Percentiles rank a stretch among this genome's conserved stretches.
Evolutionary conservation across 2,329 filamentous ascomycete species (phyloP).

Genomic region (Diplocarpon rosae): DNA sequence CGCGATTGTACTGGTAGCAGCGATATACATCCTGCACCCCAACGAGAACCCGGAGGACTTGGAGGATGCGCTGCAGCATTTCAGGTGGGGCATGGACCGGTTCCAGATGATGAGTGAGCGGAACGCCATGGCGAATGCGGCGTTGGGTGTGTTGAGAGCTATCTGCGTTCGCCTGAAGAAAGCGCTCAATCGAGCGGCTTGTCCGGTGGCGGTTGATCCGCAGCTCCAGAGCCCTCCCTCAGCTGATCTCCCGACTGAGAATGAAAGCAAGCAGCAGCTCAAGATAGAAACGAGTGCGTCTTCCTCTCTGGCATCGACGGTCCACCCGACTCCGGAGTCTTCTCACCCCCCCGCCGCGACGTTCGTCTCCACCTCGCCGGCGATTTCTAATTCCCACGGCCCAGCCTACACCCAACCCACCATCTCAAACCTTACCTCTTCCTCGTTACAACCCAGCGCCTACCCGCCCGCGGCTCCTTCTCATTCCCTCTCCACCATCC

Average conservation of each 20-base stretch:
- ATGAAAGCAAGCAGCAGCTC: neutral
- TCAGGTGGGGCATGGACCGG: conserved; percentile 47
- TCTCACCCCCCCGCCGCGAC: neutral
- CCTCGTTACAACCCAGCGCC: neutral
- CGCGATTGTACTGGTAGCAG: conserved; percentile 48
- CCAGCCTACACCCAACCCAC: conserved; percentile 21
- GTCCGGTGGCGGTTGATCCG: neutral
- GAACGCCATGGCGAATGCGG: conserved; percentile 43
- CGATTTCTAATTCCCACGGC: conserved; percentile 10
- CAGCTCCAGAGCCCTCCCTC: neutral
- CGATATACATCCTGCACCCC: conserved; percentile 51
- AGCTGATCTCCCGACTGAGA: neutral
- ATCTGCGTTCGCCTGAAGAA: conserved; percentile 43
- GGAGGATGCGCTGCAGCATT: conserved; percentile 40
- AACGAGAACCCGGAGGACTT: conserved; percentile 40
- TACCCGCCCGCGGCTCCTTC: neutral
- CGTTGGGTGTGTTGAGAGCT: conserved; percentile 43
- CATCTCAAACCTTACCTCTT: conserved; percentile 20
- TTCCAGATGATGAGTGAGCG: conserved; percentile 44
- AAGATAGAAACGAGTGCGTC: neutral
- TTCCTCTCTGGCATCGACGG: conserved; percentile 5
- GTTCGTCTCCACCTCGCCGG: neutral
- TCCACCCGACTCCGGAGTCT: conserved; percentile 5
- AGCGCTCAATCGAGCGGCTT: conserved; percentile 22
- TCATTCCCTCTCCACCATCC: conserved; percentile 1